phyloP scores from a whole-genome alignment of 306 rosid species.

The Vachellia pachyceras region DNA sequence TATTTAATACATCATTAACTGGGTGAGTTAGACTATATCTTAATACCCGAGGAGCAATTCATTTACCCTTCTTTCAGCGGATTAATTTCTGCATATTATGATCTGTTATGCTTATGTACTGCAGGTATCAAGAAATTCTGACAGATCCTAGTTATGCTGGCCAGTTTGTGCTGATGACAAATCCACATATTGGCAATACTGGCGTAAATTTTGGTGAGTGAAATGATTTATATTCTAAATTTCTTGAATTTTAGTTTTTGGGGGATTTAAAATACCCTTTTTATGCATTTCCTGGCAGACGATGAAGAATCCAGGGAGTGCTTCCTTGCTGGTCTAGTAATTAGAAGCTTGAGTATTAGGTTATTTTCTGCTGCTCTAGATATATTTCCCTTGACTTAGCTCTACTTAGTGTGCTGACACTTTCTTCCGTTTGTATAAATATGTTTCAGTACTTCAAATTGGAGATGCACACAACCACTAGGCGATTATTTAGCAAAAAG shows the following conservation, averaged over 20 bases:
- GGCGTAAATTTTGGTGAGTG: background rate
- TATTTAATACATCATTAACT: conserved; percentile 88
- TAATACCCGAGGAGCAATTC: background rate
- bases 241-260: conserved; percentile 14
- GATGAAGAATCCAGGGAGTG: conserved; percentile 85
- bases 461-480: conserved; percentile 75
- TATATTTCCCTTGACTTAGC: conserved; percentile 18
- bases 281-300: conserved; percentile 53
- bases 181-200: conserved; percentile 82
- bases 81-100: background rate
- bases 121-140: conserved; percentile 94
- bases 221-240: conserved; percentile 8
- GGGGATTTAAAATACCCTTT: background rate
- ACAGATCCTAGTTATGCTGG: conserved; percentile 95
- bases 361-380: conserved; percentile 24
- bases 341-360: conserved; percentile 88
- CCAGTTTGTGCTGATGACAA: conserved; percentile 93
- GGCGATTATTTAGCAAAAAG: conserved; percentile 81
- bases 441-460: conserved; percentile 82
- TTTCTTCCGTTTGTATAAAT: conserved; percentile 8
- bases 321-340: conserved; percentile 87
- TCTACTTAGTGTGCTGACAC: conserved; percentile 25
- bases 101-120: conserved; percentile 23
- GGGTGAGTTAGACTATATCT: conserved; percentile 58
- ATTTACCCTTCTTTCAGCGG: background rate